Conservation (phyloP, 352 stramenopile species). For the Phytopythium mirpurense region DNA sequence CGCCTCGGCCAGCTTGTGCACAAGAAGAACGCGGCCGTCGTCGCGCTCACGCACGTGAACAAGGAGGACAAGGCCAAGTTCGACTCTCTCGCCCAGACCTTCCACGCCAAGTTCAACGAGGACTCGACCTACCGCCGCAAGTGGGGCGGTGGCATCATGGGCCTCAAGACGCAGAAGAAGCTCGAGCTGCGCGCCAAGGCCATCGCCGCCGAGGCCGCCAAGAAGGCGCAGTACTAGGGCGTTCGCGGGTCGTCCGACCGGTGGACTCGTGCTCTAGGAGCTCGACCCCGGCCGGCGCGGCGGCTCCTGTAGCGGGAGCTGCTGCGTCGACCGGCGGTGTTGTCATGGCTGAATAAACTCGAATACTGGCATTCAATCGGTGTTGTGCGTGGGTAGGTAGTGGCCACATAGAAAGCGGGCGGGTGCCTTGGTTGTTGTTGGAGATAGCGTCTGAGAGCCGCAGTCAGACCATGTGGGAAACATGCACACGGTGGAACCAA, state of each 20-base stretch:
- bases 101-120: constrained; percentile 98
- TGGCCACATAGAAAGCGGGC: no score
- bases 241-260: background rate
- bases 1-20: constrained; percentile 97
- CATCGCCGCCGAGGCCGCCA: constrained; percentile 96
- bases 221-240: constrained; percentile 96
- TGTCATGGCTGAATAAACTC: constrained; percentile 50
- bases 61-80: constrained; percentile 98
- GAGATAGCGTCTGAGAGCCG: no score
- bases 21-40: constrained; percentile 97
- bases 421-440: no score
- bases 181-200: constrained; percentile 97
- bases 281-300: background rate
- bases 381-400: background rate
- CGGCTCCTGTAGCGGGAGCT: constrained; percentile 9
- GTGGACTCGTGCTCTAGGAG: constrained; percentile 1
- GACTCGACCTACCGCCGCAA: constrained; percentile 90
- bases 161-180: constrained; percentile 99
- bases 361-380: constrained; percentile 3
- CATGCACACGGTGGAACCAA: no score
- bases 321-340: constrained; percentile 1
- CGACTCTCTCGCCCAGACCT: constrained; percentile 89
- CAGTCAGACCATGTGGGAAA: no score
- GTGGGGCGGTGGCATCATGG: constrained; percentile 99
- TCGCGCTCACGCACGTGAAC: constrained; percentile 96